These are phyloP conservation scores for Saccharum hybrid DNA, from an alignment of 202 grass and related monocot genomes.

Conservation along the genomic window DNA sequence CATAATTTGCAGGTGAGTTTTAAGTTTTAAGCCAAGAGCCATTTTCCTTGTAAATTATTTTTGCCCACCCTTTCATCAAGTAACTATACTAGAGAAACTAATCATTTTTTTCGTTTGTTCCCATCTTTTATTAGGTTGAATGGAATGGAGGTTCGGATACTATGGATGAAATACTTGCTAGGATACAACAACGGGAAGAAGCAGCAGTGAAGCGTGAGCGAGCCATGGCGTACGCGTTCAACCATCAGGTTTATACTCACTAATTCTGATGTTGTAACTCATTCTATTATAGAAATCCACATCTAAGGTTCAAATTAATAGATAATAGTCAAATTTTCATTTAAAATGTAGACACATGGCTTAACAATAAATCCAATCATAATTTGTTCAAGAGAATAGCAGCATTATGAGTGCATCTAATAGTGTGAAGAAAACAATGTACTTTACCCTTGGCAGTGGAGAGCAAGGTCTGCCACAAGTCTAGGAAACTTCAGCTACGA, in stretches of 20 bases:
- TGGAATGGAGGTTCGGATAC: conserved; percentile 88
- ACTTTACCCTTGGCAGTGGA: conserved; percentile 63
- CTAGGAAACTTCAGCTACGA: conserved; percentile 78
- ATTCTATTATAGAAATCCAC: background rate
- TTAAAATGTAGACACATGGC: background rate
- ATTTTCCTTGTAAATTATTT: conserved; percentile 14
- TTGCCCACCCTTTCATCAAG: background rate
- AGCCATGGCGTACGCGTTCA: conserved; percentile 93
- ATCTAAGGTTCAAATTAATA: background rate
- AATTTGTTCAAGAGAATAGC: conserved; percentile 5
- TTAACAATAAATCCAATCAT: background rate
- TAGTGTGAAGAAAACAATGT: background rate
- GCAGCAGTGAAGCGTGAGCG: conserved; percentile 91
- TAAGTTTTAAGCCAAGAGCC: conserved; percentile 1
- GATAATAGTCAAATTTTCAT: background rate
- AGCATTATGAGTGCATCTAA: background rate
- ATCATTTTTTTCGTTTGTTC: background rate
- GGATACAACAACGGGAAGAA: conserved; percentile 93
- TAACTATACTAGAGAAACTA: background rate
- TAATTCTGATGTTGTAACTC: background rate
- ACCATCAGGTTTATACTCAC: conserved; percentile 69
- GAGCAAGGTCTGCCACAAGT: conserved; percentile 71
- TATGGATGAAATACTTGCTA: conserved; percentile 83
- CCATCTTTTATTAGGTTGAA: conserved; percentile 58
- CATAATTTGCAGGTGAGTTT: conserved; percentile 76